Evolutionary conservation across 345 rosid genomes (phyloP), one percentile per base, ranked within the genome.

Genomic region (Moringa oleifera): DNA sequence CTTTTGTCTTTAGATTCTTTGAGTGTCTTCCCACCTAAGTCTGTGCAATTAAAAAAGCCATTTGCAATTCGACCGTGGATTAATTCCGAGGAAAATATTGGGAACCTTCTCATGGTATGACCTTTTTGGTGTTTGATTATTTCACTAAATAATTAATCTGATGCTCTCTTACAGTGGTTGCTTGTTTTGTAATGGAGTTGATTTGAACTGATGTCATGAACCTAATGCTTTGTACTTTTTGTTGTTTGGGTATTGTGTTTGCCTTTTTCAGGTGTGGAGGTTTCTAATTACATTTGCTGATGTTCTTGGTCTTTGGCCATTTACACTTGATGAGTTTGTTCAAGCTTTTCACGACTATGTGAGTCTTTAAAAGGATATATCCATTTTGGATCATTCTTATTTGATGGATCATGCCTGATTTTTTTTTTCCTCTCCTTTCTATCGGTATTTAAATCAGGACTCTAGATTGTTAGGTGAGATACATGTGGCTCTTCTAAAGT

Each of bases 321-420:
- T 91, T 84, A 95, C 99, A 20, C 85, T 95, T 51, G 88, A 87
- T 59, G 99, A 95, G 80, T 89, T 95, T 77, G 86, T 95, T 70
- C 99, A 95, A 78, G 94, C 96, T 67, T 86, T 95, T 66, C 99
- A 91, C 63, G 99, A 95, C 77, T 82, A 82, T 71, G 99, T 95
- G 73, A 85, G 94, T 81, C 59, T 64, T 54, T 20, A 6, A n/a
- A 57, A 47, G 46, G 20, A 23, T 36, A 52, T 20, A 61, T 59
- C 59, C 23, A 18, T 68, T 59, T 54, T 54, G 21, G 7, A 58
- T 20, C 51, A 18, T 47, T 56, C 50, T 58, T 18, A 54, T 54
- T 37, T 61, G 25, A 55, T 41, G 62, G 65, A 28, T 51, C 36
- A 52, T 61, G 49, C 37, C 19, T 25, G 31, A 37, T 69, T 62